phyloP scores from a whole-genome alignment of 371 early-diverging fungal species.

The Mortierella sp. region DNA sequence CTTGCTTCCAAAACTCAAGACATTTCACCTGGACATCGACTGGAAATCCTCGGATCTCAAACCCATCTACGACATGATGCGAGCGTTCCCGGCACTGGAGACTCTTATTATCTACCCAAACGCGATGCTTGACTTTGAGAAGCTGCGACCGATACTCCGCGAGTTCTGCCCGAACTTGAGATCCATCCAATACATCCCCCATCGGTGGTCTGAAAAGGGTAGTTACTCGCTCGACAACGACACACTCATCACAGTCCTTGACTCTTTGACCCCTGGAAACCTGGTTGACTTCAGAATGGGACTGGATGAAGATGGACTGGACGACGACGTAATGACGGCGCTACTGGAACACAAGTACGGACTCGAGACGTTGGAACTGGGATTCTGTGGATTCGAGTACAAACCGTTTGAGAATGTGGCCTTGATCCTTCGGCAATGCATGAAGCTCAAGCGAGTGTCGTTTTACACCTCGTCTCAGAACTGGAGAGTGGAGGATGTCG shows the following conservation, averaged over 20 bases:
- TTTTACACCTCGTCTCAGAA: not conserved
- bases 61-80: not conserved
- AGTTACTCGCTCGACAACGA: not conserved
- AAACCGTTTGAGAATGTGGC: not conserved
- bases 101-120: not conserved
- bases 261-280: not conserved
- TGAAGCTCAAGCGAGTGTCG: not conserved
- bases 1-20: slow-evolving; percentile 4
- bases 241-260: not conserved
- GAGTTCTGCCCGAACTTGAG: slow-evolving; percentile 13
- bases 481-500: not conserved
- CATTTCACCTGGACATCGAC: not conserved
- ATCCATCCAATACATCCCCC: not conserved
- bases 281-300: not conserved
- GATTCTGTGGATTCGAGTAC: not conserved
- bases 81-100: slow-evolving; percentile 6
- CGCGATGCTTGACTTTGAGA: not conserved
- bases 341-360: not conserved
- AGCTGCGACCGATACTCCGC: not conserved
- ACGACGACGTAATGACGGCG: not conserved
- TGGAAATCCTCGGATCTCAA: not conserved
- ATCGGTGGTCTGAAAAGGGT: not conserved
- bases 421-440: not conserved
- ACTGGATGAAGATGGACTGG: not conserved
- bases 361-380: not conserved